phyloP scores from a whole-genome alignment of 1,284 basidiomycete genomes.

The Singerocomus inundabilis region DNA sequence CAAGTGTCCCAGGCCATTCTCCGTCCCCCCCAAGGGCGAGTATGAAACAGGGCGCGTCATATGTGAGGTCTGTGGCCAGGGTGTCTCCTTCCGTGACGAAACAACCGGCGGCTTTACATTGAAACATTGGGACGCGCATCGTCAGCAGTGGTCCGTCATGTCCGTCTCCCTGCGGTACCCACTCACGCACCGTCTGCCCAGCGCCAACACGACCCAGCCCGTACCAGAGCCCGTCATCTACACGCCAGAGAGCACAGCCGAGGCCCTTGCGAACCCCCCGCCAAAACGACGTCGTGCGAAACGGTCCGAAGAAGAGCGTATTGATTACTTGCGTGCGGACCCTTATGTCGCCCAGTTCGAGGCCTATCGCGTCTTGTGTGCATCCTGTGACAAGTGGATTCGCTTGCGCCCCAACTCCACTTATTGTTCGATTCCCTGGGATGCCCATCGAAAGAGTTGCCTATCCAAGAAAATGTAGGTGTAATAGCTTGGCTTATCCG shows the following conservation, averaged over 20 bases:
- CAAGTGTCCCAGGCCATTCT: conserved; percentile 14
- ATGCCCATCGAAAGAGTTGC: conserved; percentile 74
- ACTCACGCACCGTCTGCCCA: conserved; percentile 7
- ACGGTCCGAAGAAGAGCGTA: conserved; percentile 74
- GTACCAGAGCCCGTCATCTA: conserved; percentile 39
- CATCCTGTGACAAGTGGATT: conserved; percentile 79
- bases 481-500: conserved; percentile 7
- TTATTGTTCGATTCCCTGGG: conserved; percentile 83
- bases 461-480: conserved; percentile 67
- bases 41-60: conserved; percentile 59
- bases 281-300: conserved; percentile 68
- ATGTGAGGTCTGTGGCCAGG: conserved; percentile 59
- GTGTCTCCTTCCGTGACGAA: conserved; percentile 64
- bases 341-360: conserved; percentile 78
- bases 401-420: conserved; percentile 76
- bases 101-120: conserved; percentile 58
- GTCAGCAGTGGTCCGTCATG: conserved; percentile 50
- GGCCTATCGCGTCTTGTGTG: conserved; percentile 73
- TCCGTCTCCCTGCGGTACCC: conserved; percentile 1
- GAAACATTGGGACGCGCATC: conserved; percentile 68
- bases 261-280: conserved; percentile 43
- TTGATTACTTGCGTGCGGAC: conserved; percentile 67
- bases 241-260: conserved; percentile 41
- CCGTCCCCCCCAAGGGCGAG: conserved; percentile 38
- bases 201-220: conserved; percentile 35